phyloP scores from a whole-genome alignment of 1,284 basidiomycete genomes.

The Polyporus tsugae region DNA sequence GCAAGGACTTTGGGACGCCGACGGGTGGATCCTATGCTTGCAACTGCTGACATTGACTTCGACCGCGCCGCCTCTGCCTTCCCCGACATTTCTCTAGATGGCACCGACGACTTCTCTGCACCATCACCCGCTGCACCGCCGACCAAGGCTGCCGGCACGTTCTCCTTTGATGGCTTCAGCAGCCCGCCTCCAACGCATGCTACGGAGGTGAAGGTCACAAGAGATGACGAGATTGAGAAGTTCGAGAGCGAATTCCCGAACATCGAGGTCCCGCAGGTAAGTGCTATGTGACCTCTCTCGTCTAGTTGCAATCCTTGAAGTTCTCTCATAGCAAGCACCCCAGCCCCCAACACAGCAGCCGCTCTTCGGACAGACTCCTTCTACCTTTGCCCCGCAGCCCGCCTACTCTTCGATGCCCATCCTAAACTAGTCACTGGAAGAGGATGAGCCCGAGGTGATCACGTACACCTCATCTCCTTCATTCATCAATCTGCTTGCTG shows the following conservation, averaged over 20 bases:
- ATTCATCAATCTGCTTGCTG: neutral
- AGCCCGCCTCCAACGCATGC: conserved; percentile 51
- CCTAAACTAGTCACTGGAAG: conserved; percentile 69
- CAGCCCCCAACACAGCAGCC: conserved; percentile 41
- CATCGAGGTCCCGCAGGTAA: conserved; percentile 68
- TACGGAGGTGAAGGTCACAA: conserved; percentile 80
- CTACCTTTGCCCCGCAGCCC: conserved; percentile 76
- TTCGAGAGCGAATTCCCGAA: conserved; percentile 95
- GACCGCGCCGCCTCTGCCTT: conserved; percentile 84
- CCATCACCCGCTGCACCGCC: conserved; percentile 42
- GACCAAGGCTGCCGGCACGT: conserved; percentile 47
- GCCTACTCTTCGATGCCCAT: conserved; percentile 76
- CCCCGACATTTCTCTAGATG: conserved; percentile 84
- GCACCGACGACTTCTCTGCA: conserved; percentile 60
- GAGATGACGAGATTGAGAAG: conserved; percentile 87
- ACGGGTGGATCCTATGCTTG: conserved; percentile 39
- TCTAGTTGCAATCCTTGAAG: neutral
- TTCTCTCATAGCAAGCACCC: neutral
- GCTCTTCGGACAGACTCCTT: conserved; percentile 59
- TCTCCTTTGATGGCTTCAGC: conserved; percentile 74
- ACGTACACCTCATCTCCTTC: conserved; percentile 57
- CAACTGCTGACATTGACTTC: conserved; percentile 69
- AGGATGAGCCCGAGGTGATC: conserved; percentile 92
- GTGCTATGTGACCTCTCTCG: conserved; percentile 35
- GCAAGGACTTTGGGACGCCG: conserved; percentile 44